Evolutionary conservation across 352 stramenopile species (phyloP).

Genomic region (Phytopythium chamaehyphon): DNA sequence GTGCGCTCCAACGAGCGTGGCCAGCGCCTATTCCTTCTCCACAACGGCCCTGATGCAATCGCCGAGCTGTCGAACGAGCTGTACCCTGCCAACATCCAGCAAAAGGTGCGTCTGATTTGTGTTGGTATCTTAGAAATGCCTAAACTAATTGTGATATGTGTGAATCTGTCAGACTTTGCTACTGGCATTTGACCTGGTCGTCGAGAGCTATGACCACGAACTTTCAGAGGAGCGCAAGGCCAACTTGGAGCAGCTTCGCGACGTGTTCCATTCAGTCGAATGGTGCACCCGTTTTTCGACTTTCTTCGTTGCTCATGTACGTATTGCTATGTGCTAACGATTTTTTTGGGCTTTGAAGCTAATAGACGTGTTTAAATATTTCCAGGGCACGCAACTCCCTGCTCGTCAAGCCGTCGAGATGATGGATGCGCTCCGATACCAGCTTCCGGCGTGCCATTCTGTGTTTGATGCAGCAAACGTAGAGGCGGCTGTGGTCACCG

Average conservation of each 20-base stretch:
- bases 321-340: constrained; percentile 3
- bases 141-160: neutral
- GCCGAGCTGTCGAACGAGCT: constrained; percentile 34
- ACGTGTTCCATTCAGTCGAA: constrained; percentile 32
- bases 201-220: constrained; percentile 27
- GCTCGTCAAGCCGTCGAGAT: constrained; percentile 48
- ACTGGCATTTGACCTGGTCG: constrained; percentile 66
- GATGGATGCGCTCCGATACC: constrained; percentile 53
- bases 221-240: constrained; percentile 7
- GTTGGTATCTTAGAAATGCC: neutral
- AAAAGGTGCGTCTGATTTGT: constrained; percentile 44
- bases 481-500: constrained; percentile 27
- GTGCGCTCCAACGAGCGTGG: constrained; percentile 62
- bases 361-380: constrained; percentile 1
- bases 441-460: constrained; percentile 48
- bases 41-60: constrained; percentile 38
- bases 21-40: constrained; percentile 54
- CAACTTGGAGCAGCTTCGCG: constrained; percentile 43
- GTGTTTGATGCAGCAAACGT: constrained; percentile 35
- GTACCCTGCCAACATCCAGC: constrained; percentile 42
- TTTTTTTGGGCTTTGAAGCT: neutral
- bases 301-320: constrained; percentile 50
- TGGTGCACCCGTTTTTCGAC: constrained; percentile 55
- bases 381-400: constrained; percentile 31
- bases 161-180: constrained; percentile 35